These are phyloP conservation scores for Candida sp. DNA, from an alignment of 1,139 yeast species.

Conservation along the genomic window DNA sequence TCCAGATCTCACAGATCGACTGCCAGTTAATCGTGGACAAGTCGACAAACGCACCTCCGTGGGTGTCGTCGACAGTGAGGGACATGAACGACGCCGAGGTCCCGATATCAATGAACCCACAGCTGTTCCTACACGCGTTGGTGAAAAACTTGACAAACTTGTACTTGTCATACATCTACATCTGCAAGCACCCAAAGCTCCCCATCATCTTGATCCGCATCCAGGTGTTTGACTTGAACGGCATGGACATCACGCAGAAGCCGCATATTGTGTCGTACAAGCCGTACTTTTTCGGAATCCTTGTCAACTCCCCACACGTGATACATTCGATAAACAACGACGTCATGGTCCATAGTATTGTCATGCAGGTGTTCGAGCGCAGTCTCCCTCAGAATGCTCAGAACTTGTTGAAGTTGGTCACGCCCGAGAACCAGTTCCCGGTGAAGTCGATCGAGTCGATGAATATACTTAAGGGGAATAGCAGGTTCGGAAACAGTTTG, in stretches of 20 bases:
- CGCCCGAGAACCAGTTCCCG: conserved; percentile 44
- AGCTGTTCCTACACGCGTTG: conserved; percentile 50
- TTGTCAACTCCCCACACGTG: conserved; percentile 67
- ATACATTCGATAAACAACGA: conserved; percentile 59
- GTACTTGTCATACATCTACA: conserved; percentile 63
- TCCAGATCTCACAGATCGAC: conserved; percentile 77
- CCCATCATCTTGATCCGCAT: conserved; percentile 66
- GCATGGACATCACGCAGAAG: conserved; percentile 18
- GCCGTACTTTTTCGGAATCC: conserved; percentile 70
- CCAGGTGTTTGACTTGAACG: conserved; percentile 63
- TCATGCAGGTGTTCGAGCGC: conserved; percentile 61
- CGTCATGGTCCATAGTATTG: conserved; percentile 50
- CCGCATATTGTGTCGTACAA: conserved; percentile 55
- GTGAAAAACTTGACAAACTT: conserved; percentile 51
- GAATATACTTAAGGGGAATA: conserved; percentile 66
- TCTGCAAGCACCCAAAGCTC: conserved; percentile 66
- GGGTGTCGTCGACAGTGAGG: conserved; percentile 63
- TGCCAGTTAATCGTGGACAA: conserved; percentile 64
- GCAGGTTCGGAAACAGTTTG: conserved; percentile 57
- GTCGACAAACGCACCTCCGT: conserved; percentile 37
- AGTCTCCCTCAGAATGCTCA: conserved; percentile 47
- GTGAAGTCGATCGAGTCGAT: conserved; percentile 58
- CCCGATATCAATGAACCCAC: conserved; percentile 45
- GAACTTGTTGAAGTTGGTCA: conserved; percentile 28
- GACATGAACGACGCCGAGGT: conserved; percentile 38